These are phyloP conservation scores for Xylaria nigripes DNA, from an alignment of 495 filamentous ascomycete species.

Conservation along the genomic window DNA sequence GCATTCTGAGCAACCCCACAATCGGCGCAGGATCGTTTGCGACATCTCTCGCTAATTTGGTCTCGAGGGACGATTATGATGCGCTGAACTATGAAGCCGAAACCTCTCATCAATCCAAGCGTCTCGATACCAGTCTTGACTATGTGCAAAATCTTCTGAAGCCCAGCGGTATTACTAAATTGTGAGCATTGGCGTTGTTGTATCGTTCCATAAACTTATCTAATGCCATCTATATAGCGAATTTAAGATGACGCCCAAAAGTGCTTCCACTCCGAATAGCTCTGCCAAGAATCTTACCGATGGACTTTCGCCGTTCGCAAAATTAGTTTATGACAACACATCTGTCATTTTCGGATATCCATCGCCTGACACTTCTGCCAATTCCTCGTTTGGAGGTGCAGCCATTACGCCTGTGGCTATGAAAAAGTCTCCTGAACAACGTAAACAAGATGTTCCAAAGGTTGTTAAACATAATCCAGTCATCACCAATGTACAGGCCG, in stretches of 20 bases:
- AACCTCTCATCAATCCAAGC: constrained; percentile 29
- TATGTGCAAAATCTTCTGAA: constrained; percentile 64
- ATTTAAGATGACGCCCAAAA: constrained; percentile 51
- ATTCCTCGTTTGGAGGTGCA: constrained; percentile 12
- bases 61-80: constrained; percentile 38
- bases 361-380: constrained; percentile 19
- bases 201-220: background rate
- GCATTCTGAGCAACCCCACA: constrained; percentile 62
- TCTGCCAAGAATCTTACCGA: constrained; percentile 21
- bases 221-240: constrained; percentile 42
- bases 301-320: constrained; percentile 35
- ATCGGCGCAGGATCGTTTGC: constrained; percentile 45
- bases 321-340: constrained; percentile 37
- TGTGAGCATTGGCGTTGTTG: constrained; percentile 43
- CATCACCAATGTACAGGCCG: constrained; percentile 17
- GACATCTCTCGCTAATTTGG: constrained; percentile 34
- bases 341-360: constrained; percentile 30
- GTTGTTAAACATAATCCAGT: constrained; percentile 22
- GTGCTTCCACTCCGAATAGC: background rate
- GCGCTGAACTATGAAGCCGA: constrained; percentile 45
- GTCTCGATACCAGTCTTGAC: constrained; percentile 44
- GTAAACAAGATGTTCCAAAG: constrained; percentile 20
- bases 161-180: constrained; percentile 60
- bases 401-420: constrained; percentile 9
- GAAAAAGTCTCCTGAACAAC: constrained; percentile 19